These are phyloP conservation scores for Caryopteris hybrid DNA, from an alignment of 305 asterid genomes.

Conservation along the genomic window DNA sequence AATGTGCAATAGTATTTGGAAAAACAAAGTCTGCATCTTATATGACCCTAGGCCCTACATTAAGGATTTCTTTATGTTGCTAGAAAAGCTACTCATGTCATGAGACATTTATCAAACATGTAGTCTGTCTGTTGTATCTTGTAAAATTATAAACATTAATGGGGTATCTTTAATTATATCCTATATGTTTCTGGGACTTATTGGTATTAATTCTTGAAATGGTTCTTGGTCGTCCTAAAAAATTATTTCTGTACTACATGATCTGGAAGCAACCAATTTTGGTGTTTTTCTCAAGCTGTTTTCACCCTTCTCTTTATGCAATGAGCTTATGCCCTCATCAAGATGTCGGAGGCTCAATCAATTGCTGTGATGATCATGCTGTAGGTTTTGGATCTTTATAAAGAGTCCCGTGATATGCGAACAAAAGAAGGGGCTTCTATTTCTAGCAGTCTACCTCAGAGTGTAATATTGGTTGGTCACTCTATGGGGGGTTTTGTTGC, in stretches of 20 bases:
- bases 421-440: conserved; percentile 66
- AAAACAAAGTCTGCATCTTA: background rate
- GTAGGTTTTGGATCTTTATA: conserved; percentile 85
- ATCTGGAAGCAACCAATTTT: conserved; percentile 3
- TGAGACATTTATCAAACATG: background rate
- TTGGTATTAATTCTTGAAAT: background rate
- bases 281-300: background rate
- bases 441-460: conserved; percentile 60
- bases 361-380: conserved; percentile 9
- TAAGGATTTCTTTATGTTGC: conserved; percentile 2
- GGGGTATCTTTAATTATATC: background rate
- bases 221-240: background rate
- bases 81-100: conserved; percentile 10
- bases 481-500: conserved; percentile 99
- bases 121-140: conserved; percentile 7
- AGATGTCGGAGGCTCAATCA: conserved; percentile 9
- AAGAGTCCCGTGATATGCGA: conserved; percentile 60
- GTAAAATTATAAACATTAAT: background rate
- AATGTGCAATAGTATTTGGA: conserved; percentile 1
- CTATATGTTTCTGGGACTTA: background rate
- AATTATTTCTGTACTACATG: background rate
- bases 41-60: background rate
- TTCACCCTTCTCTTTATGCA: background rate
- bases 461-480: conserved; percentile 96
- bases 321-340: background rate